These are phyloP conservation scores for Metarhizium sp. DNA, from an alignment of 2,329 filamentous ascomycete genomes.

Conservation along the genomic window DNA sequence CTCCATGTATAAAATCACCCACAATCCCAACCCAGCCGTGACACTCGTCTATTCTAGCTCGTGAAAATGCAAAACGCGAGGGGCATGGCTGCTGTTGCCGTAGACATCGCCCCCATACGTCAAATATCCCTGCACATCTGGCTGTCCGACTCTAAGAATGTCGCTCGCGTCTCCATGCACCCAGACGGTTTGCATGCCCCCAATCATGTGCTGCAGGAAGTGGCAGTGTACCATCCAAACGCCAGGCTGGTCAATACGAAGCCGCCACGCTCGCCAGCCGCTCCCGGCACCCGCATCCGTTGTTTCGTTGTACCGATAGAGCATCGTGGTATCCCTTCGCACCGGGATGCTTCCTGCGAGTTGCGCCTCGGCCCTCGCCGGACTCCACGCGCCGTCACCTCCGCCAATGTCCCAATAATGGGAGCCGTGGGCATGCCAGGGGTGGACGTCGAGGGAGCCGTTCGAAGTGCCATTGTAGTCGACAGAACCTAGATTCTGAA, in stretches of 20 bases:
- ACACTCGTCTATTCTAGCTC: not conserved
- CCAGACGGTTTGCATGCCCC: constrained; percentile 26
- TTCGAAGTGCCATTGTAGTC: constrained; percentile 14
- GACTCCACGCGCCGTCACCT: constrained; percentile 7
- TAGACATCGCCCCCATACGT: constrained; percentile 35
- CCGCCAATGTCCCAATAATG: constrained; percentile 11
- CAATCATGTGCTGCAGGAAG: constrained; percentile 46
- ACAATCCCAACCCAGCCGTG: too few relatives aligned
- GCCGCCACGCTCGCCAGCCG: constrained; percentile 54
- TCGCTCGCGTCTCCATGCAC: constrained; percentile 15
- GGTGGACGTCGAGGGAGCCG: constrained; percentile 8
- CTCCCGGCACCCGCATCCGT: constrained; percentile 25
- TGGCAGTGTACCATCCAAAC: constrained; percentile 58
- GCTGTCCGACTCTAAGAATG: constrained; percentile 12
- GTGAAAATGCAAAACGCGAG: not conserved
- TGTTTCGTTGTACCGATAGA: constrained; percentile 26
- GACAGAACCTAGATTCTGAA: constrained; percentile 27
- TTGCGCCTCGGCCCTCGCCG: constrained; percentile 1
- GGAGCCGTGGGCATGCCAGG: constrained; percentile 11
- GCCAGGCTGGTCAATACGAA: constrained; percentile 32
- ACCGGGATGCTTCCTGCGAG: not conserved
- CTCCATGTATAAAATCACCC: too few relatives aligned
- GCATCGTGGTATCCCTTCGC: not conserved
- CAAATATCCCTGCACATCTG: constrained; percentile 30
- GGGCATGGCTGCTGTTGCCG: constrained; percentile 22